These are phyloP conservation scores for Clitopilus passeckerianus DNA, from an alignment of 768 basidiomycete species.

Conservation along the genomic window DNA sequence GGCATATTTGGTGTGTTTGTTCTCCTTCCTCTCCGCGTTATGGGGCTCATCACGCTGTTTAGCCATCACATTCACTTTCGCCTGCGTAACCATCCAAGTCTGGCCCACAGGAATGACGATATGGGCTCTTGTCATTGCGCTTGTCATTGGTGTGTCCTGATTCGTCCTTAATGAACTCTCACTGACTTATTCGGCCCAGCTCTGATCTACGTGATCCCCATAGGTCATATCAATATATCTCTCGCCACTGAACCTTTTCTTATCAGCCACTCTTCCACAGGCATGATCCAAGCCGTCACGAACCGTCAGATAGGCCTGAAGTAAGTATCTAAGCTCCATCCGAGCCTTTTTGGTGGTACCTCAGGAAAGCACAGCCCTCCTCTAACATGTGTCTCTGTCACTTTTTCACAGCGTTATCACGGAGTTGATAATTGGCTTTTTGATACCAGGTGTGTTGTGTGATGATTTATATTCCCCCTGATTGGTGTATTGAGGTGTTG, in stretches of 20 bases:
- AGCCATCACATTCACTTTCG: constrained; percentile 56
- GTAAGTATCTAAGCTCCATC: constrained; percentile 19
- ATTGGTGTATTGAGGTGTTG: neutral
- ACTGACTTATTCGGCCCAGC: constrained; percentile 19
- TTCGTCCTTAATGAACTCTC: neutral
- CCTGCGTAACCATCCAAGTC: constrained; percentile 52
- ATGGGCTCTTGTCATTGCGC: constrained; percentile 57
- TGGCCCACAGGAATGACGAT: constrained; percentile 69
- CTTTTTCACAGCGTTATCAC: constrained; percentile 51
- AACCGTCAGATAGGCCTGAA: constrained; percentile 67
- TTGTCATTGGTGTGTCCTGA: constrained; percentile 32
- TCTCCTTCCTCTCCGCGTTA: neutral
- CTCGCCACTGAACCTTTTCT: neutral
- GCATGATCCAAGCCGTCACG: constrained; percentile 77
- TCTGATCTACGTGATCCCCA: constrained; percentile 62
- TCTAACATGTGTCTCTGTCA: neutral
- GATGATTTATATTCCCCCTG: neutral
- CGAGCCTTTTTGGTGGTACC: neutral
- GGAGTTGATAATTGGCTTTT: constrained; percentile 66
- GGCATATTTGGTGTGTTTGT: constrained; percentile 35
- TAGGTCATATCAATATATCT: constrained; percentile 37
- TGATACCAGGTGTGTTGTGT: constrained; percentile 30
- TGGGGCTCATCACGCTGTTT: neutral
- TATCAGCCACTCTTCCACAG: constrained; percentile 11
- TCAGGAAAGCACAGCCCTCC: neutral